phyloP scores from a whole-genome alignment of 768 basidiomycete species.

The Tylopilus vinaceipallidus region DNA sequence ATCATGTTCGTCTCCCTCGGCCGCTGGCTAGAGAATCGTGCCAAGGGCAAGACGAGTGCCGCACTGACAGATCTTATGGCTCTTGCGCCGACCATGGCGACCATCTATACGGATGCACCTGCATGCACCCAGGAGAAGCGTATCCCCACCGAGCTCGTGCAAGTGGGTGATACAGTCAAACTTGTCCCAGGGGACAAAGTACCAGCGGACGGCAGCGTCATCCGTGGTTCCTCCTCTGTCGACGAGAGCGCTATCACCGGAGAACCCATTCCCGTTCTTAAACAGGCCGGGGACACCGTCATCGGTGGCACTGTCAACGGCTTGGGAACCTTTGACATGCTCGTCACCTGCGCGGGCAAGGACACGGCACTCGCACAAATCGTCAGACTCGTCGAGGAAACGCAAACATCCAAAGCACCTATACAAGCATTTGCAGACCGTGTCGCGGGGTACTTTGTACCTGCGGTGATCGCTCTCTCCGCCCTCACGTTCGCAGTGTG shows the following conservation, averaged over 20 bases:
- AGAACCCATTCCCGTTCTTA: constrained; percentile 85
- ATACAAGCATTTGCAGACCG: constrained; percentile 96
- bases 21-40: constrained; percentile 92
- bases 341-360: constrained; percentile 91
- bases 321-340: constrained; percentile 95
- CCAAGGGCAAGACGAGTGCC: constrained; percentile 95
- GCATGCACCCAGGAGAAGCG: constrained; percentile 82
- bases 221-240: constrained; percentile 81
- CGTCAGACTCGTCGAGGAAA: constrained; percentile 94
- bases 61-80: constrained; percentile 97
- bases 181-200: constrained; percentile 96
- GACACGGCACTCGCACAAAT: constrained; percentile 97
- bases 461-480: constrained; percentile 82
- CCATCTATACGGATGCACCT: constrained; percentile 86
- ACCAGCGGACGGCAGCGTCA: constrained; percentile 90
- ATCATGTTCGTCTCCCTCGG: constrained; percentile 97
- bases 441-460: constrained; percentile 95
- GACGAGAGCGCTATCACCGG: constrained; percentile 98
- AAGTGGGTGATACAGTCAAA: constrained; percentile 91
- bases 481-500: constrained; percentile 79
- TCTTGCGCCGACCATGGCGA: constrained; percentile 92
- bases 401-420: constrained; percentile 96
- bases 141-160: constrained; percentile 91
- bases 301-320: constrained; percentile 98
- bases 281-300: constrained; percentile 79